A percentile compares a stretch with the other conserved stretches of the same genome.
Evolutionary conservation across 352 stramenopile species (phyloP).

Genomic region (Phytophthora cryptogea): DNA sequence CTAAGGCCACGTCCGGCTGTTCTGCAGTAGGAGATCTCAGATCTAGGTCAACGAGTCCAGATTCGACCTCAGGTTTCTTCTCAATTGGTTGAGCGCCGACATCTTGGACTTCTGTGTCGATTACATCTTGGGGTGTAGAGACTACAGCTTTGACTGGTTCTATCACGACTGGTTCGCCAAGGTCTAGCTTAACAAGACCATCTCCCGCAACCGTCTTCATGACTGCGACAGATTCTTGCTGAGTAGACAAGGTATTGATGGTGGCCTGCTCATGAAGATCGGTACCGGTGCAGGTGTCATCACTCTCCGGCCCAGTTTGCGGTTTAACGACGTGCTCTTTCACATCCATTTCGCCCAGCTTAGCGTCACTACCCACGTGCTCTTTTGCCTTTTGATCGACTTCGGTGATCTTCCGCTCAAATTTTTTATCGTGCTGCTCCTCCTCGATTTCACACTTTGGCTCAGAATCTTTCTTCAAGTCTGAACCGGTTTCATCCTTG

Average conservation of each 20-base stretch:
- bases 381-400: background rate
- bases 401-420: background rate
- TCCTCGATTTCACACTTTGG: background rate
- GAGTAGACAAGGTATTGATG: background rate
- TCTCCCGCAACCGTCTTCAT: background rate
- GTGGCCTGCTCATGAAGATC: constrained; percentile 2
- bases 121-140: background rate
- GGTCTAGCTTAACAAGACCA: constrained; percentile 16
- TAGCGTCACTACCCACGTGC: background rate
- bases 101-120: background rate
- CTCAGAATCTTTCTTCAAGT: background rate
- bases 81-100: background rate
- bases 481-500: background rate
- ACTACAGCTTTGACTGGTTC: background rate
- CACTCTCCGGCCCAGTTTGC: background rate
- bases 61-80: constrained; percentile 6
- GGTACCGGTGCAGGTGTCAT: background rate
- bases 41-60: constrained; percentile 13
- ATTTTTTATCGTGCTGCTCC: background rate
- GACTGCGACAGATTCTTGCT: constrained; percentile 6
- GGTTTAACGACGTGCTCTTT: background rate
- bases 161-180: background rate
- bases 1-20: constrained; percentile 16
- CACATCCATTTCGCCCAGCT: background rate
- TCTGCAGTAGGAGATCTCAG: constrained; percentile 5